A percentile compares a stretch with the other conserved stretches of the same genome.
These are phyloP conservation scores for Lasiodiplodia theobromae DNA, from an alignment of 2,329 filamentous ascomycete species.

Conservation along the genomic window DNA sequence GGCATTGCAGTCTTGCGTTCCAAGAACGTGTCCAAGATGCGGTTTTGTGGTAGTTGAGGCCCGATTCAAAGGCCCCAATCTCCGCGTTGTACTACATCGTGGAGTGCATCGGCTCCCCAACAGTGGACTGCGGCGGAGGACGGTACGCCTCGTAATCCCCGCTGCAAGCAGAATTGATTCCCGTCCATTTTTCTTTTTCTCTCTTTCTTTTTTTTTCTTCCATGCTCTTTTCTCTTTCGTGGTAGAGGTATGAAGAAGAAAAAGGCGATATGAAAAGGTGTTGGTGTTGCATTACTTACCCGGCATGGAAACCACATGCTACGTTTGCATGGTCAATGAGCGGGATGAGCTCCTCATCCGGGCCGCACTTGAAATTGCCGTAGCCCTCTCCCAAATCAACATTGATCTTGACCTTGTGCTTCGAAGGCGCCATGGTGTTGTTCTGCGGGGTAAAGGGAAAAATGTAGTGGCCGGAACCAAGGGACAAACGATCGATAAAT, in stretches of 20 bases:
- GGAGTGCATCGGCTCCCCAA: no score
- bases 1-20: no score
- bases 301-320: conserved; percentile 66
- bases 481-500: no score
- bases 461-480: not conserved
- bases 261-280: not conserved
- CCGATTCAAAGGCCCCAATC: no score
- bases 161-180: no score
- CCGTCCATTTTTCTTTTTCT: not conserved
- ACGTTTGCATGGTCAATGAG: conserved; percentile 69
- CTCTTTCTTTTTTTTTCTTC: no score
- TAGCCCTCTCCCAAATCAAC: conserved; percentile 63
- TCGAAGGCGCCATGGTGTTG: conserved; percentile 55
- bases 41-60: no score
- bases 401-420: conserved; percentile 61
- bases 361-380: conserved; percentile 58
- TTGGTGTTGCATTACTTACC: conserved; percentile 32
- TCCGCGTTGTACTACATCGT: no score
- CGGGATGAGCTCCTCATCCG: conserved; percentile 66
- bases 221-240: not conserved
- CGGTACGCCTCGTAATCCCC: no score
- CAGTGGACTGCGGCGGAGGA: no score
- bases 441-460: conserved; percentile 4
- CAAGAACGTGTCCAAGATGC: no score
- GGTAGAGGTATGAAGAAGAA: not conserved